Evolutionary conservation across 2,329 filamentous ascomycete genomes (phyloP), one percentile per base, ranked within the genome.

Genomic region (Clarireedia hainanense): DNA sequence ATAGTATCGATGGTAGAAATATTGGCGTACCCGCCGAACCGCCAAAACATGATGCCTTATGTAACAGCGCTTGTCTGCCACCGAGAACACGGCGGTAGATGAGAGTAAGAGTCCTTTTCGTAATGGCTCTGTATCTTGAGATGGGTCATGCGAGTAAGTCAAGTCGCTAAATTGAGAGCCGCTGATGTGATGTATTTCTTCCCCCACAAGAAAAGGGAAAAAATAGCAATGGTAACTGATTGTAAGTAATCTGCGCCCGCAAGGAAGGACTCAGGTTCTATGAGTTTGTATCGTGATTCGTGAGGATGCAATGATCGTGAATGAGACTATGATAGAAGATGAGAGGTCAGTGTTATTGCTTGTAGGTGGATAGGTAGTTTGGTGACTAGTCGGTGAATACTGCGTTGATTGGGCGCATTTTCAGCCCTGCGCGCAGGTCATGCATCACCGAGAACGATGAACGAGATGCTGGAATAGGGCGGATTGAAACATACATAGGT

Each of bases 1-100:
- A 99, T 89, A 65, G 86, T 91, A 74, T 97, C 94, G 74, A 99
- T 90, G 70, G 91, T 88, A 68, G 92, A 96, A 75, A 96, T 88
- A 80, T 90, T 95, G 79, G 91, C 89, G 80, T 97, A 97, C 70
- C 91, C 91, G 80, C 94, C 92, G 80, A 97, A 99, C 76, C 92
- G 88, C 94, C 94, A 99, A 76, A 99, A 99, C 94, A 99, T 99
- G 78, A 74, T 92, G 85, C 55, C 55, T 63, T 67, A 68, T 60
- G 63, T 65, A 50, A 65, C 55, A 51, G 64, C 60, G 56, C 63
- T 67, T 60, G 65, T 60, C 60, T 64, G 65, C 63, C 65, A 63
- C 63, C 61, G 51, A 50, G 52, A 37, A 36, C 50, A 58, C 26
- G 62, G 63, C 47, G 58, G 62, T 48, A 59, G 61, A 64, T 61